Conservation (phyloP, 306 rosid species). For the Vigna unguiculata region DNA sequence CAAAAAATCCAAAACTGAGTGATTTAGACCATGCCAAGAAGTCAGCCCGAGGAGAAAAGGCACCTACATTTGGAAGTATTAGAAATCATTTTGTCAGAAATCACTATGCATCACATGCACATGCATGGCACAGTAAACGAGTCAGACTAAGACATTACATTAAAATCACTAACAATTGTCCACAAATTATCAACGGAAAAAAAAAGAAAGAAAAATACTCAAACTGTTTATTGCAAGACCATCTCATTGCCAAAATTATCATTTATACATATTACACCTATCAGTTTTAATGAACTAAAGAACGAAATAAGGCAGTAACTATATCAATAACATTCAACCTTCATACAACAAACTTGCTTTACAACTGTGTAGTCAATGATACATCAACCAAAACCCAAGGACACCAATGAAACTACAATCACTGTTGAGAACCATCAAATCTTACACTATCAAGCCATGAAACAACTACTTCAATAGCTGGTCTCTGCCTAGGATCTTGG, state of each 20-base stretch:
- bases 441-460: slow-evolving; percentile 72
- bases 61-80: slow-evolving; percentile 41
- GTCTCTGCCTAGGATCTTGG: slow-evolving; percentile 79
- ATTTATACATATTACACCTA: slow-evolving; percentile 54
- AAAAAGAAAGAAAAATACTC: slow-evolving; percentile 13
- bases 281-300: slow-evolving; percentile 42
- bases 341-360: slow-evolving; percentile 49
- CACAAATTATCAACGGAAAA: not conserved
- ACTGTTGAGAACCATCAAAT: slow-evolving; percentile 50
- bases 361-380: slow-evolving; percentile 49
- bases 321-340: slow-evolving; percentile 43
- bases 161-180: not conserved
- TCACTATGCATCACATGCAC: slow-evolving; percentile 42
- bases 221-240: slow-evolving; percentile 37
- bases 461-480: slow-evolving; percentile 72
- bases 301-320: slow-evolving; percentile 32
- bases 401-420: slow-evolving; percentile 35
- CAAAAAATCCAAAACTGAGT: slow-evolving; percentile 25
- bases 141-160: slow-evolving; percentile 22
- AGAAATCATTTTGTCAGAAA: slow-evolving; percentile 30
- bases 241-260: slow-evolving; percentile 43
- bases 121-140: slow-evolving; percentile 26
- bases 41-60: slow-evolving; percentile 28
- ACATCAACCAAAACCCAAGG: slow-evolving; percentile 43
- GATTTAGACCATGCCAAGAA: slow-evolving; percentile 33